Base-by-base conservation (phyloP, 495 filamentous ascomycete species). In the Penicillium diatomitis region DNA sequence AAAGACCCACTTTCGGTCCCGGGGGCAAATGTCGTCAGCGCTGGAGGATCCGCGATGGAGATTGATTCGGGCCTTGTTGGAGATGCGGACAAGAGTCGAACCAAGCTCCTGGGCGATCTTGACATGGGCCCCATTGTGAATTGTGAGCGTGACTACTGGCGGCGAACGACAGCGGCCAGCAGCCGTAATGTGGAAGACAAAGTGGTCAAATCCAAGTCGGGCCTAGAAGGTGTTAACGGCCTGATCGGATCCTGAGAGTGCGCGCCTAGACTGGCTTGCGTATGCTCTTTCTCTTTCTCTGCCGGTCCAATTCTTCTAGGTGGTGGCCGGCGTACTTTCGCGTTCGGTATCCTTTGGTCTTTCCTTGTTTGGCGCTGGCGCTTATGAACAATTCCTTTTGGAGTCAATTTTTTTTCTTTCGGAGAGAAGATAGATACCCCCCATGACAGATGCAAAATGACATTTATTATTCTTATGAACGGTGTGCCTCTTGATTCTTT, bases 111-210 rank as follows among this genome's bases (percentile, higher is more conserved):
- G 6, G 48, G 62, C 61, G 62, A 56, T 47, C 44, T 68, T n/a
- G 70, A 75, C 42, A 47, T 75, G 57, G 70, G 68, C 1, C 72
- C 72, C 5, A 72, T 73, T 32, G 68, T 75, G 34, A 75, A 75
- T 48, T 73, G 72, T 39, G 72, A 75, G 55, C 53, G 72, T 46
- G 61, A 69, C 6, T 53, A 63, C n/a, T 73, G 70, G 72, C 65
- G 70, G 11, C 60, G 64, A 32, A 52, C 52, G 5, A 59, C 65
- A 9, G 48, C 52, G 20, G 58, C 62, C 4, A 61, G 59, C 53
- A 57, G 27, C 43, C 47, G 59, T 11, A 41, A 36, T 11, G 41
- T 8, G 9, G 68, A 69, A 38, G 65, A 71, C 6, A 70, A 69
- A 38, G 52, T 57, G 5, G 20, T 20, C 20, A 20, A 20, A 20